phyloP scores from a whole-genome alignment of 169 alveolate species.

The Plasmodium billcollinsi region DNA sequence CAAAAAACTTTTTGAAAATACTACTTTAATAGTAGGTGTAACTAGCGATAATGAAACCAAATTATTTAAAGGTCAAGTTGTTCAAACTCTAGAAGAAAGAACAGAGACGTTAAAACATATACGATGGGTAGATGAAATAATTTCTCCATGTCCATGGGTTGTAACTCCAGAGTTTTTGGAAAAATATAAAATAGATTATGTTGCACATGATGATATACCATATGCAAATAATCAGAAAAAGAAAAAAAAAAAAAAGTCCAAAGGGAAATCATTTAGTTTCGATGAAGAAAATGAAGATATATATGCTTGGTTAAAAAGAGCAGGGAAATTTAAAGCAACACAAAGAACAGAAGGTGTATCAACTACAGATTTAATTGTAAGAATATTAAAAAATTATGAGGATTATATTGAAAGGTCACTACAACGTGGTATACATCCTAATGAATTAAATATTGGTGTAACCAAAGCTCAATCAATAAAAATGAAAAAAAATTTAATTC shows the following conservation, averaged over 20 bases:
- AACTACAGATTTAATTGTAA: conserved; percentile 94
- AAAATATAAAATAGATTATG: conserved; percentile 92
- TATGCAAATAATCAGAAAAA: conserved; percentile 85
- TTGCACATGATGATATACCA: conserved; percentile 94
- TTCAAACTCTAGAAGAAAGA: conserved; percentile 94
- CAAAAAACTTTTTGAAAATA: conserved; percentile 93
- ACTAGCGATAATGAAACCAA: conserved; percentile 95
- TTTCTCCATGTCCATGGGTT: conserved; percentile 96
- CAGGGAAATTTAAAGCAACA: conserved; percentile 91
- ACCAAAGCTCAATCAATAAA: conserved; percentile 91
- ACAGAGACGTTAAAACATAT: conserved; percentile 95
- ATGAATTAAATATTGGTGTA: conserved; percentile 94
- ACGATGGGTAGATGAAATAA: conserved; percentile 97
- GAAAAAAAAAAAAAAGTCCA: conserved; percentile 76
- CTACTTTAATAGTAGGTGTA: conserved; percentile 96
- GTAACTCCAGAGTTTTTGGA: conserved; percentile 91
- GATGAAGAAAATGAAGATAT: conserved; percentile 88
- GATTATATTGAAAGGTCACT: conserved; percentile 94
- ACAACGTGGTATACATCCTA: conserved; percentile 94
- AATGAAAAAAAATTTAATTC: conserved; percentile 91
- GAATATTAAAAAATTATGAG: conserved; percentile 96
- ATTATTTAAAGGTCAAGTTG: conserved; percentile 93
- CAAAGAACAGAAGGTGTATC: conserved; percentile 96
- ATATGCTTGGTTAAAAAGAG: conserved; percentile 91
- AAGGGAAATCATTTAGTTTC: conserved; percentile 15